phyloP scores from a whole-genome alignment of 257 asterid species.

The Thymus quinquecostatus region DNA sequence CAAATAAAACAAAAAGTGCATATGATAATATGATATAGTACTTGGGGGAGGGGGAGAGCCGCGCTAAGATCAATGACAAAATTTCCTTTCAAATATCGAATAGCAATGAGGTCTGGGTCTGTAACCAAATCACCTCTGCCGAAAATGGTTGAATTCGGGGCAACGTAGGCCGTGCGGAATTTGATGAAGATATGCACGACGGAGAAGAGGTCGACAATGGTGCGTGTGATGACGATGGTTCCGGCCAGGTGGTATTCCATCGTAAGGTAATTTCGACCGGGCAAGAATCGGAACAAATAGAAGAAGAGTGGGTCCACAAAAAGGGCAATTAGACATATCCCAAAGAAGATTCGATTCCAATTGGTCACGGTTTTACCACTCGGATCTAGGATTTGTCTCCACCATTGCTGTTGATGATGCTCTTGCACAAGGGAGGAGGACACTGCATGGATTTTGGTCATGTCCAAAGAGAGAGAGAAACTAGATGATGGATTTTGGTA shows the following conservation, averaged over 20 bases:
- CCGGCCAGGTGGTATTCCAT: slow-evolving; percentile 52
- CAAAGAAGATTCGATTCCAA: slow-evolving; percentile 80
- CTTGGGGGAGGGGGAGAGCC: slow-evolving; percentile 93
- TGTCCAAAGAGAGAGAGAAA: no score
- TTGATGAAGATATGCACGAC: slow-evolving; percentile 65
- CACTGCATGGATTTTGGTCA: no score
- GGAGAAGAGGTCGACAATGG: slow-evolving; percentile 68
- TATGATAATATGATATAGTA: slow-evolving; percentile 24
- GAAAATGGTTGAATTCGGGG: slow-evolving; percentile 65
- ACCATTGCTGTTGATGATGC: slow-evolving; percentile 52
- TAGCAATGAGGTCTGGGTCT: slow-evolving; percentile 58
- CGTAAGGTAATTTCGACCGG: slow-evolving; percentile 49
- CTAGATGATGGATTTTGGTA: no score
- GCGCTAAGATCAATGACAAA: slow-evolving; percentile 80
- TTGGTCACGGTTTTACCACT: slow-evolving; percentile 52
- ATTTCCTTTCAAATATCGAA: slow-evolving; percentile 59
- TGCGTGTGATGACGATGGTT: slow-evolving; percentile 48
- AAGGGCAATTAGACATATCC: slow-evolving; percentile 60
- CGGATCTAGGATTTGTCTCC: slow-evolving; percentile 77
- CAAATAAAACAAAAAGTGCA: neutral
- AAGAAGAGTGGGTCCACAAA: slow-evolving; percentile 82
- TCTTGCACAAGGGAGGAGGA: no score
- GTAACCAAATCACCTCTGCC: slow-evolving; percentile 83
- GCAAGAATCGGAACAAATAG: slow-evolving; percentile 54
- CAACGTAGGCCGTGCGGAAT: slow-evolving; percentile 71